phyloP scores from a whole-genome alignment of 2,329 filamentous ascomycete genomes.

The Penicillium sclerotigenum region DNA sequence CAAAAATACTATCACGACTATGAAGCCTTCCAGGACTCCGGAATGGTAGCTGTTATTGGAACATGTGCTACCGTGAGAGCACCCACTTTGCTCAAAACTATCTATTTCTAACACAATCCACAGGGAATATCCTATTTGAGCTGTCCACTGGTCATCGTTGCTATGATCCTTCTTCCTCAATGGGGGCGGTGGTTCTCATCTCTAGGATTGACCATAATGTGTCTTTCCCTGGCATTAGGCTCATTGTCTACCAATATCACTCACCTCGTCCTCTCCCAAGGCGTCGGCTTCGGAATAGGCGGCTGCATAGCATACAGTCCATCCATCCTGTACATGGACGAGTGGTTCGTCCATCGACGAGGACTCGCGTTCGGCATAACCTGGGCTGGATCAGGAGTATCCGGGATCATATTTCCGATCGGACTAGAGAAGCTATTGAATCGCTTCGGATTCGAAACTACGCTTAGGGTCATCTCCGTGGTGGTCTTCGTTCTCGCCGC shows the following conservation, averaged over 20 bases:
- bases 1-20: slow-evolving; percentile 33
- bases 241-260: slow-evolving; percentile 26
- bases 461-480: slow-evolving; percentile 45
- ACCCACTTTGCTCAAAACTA: rapidly evolving
- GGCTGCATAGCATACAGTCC: slow-evolving; percentile 51
- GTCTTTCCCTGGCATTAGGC: slow-evolving; percentile 23
- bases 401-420: slow-evolving; percentile 47
- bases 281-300: slow-evolving; percentile 41
- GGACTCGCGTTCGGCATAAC: slow-evolving; percentile 47
- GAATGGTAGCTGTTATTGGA: slow-evolving; percentile 32
- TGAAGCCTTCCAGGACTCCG: slow-evolving; percentile 24
- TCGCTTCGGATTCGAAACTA: slow-evolving; percentile 44
- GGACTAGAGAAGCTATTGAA: slow-evolving; percentile 44
- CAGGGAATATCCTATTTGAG: slow-evolving; percentile 28
- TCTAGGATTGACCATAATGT: slow-evolving; percentile 22
- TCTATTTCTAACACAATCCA: background rate
- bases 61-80: slow-evolving; percentile 29
- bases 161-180: slow-evolving; percentile 21
- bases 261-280: slow-evolving; percentile 28
- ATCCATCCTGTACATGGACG: slow-evolving; percentile 48
- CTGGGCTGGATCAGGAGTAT: slow-evolving; percentile 39
- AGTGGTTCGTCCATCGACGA: slow-evolving; percentile 51
- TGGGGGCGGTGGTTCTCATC: slow-evolving; percentile 22
- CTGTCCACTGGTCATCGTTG: slow-evolving; percentile 20
- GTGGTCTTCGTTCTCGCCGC: slow-evolving; percentile 22